Percentiles rank a stretch among this genome's conserved stretches.
Conservation (phyloP, 352 stramenopile genomes). For the Phytophthora pisi region DNA sequence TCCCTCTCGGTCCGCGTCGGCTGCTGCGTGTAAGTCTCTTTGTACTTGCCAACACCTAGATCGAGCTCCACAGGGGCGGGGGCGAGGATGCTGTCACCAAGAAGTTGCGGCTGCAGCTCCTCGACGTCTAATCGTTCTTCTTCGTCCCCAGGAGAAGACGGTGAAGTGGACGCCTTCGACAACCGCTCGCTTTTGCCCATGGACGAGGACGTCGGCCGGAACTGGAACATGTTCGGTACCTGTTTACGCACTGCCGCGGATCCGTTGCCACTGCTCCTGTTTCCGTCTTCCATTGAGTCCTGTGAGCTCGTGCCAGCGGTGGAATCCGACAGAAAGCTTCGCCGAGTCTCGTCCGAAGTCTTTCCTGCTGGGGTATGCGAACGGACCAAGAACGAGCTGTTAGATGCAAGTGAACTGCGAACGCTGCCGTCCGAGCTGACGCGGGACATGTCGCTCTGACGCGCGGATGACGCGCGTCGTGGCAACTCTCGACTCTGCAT, state of each 20-base stretch:
- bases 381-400: constrained; percentile 34
- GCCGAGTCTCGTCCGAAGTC: constrained; percentile 35
- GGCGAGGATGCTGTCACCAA: constrained; percentile 35
- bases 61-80: constrained; percentile 41
- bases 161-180: constrained; percentile 43
- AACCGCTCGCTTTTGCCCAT: constrained; percentile 43
- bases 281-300: constrained; percentile 38
- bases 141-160: constrained; percentile 41
- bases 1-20: constrained; percentile 22
- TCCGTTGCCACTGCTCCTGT: constrained; percentile 40
- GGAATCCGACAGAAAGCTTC: constrained; percentile 45
- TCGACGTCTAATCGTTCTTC: constrained; percentile 43
- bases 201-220: constrained; percentile 49
- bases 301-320: constrained; percentile 37
- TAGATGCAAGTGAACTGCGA: constrained; percentile 35
- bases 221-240: constrained; percentile 69
- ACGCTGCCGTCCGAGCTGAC: constrained; percentile 38
- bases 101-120: constrained; percentile 35
- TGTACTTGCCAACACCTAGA: constrained; percentile 66
- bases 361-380: constrained; percentile 31
- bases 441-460: constrained; percentile 39
- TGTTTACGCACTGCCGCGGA: constrained; percentile 39
- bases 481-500: constrained; percentile 62
- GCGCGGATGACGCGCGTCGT: constrained; percentile 43
- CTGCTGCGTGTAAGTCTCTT: constrained; percentile 36